Evolutionary conservation across 1,139 yeast genomes (phyloP), one percentile per base, ranked within the genome.

Genomic region (Yamadazyma epiphylla): DNA sequence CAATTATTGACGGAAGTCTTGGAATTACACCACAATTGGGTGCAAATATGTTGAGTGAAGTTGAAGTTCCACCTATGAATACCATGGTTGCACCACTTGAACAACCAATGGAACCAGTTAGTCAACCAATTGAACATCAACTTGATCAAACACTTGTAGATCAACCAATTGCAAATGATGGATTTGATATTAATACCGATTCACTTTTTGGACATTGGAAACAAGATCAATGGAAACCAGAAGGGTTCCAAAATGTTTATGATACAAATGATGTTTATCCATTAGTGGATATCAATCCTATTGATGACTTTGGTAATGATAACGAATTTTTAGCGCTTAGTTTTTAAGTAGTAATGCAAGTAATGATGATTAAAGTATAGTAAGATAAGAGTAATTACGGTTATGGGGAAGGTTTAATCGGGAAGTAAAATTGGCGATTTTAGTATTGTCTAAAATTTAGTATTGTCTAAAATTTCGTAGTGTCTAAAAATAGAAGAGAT

Each of bases 301-400:
- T 27, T 27, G 29, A 27, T 19, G 29, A 26, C 15, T 24, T 26
- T 26, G 39, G 30, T 31, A 28, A 36, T 27, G 27, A 32, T 20
- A 33, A 35, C 22, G 41, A 37, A 4, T 35, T 35, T 33, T 37
- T 37, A 24, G 29, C 41, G 7, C 10, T 7, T 17, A 17, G 20
- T 17, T 17, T 17, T 17, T 17, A 10, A 17, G n/a, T n/a, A n/a
- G n/a, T n/a, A n/a, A n/a, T n/a, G n/a, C n/a, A n/a, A 13, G 10
- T 4, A 10, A 7, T 26, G 14, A 16, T 15, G 27, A 15, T 9
- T 9, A 7, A 12, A 13, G 25, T 23, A 23, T 23, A 23, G 25
- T 23, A 23, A 13, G 12, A 13, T 13, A 7, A 5, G 5, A 5
- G n/a, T n/a, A n/a, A n/a, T n/a, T n/a, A n/a, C n/a, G n/a, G n/a